These are phyloP conservation scores for Trametes meyenii DNA, from an alignment of 768 basidiomycete species.

Conservation along the genomic window DNA sequence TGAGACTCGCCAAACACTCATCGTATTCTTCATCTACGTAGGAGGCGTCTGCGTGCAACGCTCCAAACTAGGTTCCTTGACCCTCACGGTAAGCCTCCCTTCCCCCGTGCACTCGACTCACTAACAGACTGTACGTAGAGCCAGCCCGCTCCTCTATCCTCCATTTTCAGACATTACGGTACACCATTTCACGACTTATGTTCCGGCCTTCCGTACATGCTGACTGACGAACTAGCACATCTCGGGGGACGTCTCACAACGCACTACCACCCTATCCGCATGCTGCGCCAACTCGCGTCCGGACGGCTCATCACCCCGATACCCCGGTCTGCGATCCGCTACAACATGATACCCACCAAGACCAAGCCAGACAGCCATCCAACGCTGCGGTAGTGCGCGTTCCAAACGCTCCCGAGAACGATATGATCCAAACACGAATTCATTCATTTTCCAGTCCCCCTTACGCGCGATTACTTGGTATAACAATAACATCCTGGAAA, in stretches of 20 bases:
- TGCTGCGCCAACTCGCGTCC: constrained; percentile 22
- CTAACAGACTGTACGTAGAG: constrained; percentile 5
- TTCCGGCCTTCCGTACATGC: not conserved
- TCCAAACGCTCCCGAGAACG: not conserved
- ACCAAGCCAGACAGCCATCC: not conserved
- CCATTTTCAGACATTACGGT: constrained; percentile 30
- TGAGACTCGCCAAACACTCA: not conserved
- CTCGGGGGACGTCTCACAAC: constrained; percentile 20
- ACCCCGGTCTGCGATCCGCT: constrained; percentile 23
- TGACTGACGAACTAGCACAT: constrained; percentile 11
- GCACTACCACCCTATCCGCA: constrained; percentile 25
- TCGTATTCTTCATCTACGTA: not conserved
- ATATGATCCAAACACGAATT: no score
- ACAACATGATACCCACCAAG: constrained; percentile 25
- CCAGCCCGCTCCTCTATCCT: constrained; percentile 24
- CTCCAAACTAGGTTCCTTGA: constrained; percentile 9
- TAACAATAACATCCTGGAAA: not conserved
- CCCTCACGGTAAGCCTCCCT: constrained; percentile 16
- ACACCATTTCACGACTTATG: not conserved
- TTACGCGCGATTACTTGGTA: not conserved
- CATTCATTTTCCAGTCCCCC: no score
- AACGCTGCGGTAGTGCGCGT: not conserved
- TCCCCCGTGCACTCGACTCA: not conserved
- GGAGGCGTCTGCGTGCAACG: constrained; percentile 18
- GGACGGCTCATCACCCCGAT: constrained; percentile 22